Evolutionary conservation across 495 filamentous ascomycete genomes (phyloP), one percentile per base, ranked within the genome.

Genomic region (Parmelia sp.): DNA sequence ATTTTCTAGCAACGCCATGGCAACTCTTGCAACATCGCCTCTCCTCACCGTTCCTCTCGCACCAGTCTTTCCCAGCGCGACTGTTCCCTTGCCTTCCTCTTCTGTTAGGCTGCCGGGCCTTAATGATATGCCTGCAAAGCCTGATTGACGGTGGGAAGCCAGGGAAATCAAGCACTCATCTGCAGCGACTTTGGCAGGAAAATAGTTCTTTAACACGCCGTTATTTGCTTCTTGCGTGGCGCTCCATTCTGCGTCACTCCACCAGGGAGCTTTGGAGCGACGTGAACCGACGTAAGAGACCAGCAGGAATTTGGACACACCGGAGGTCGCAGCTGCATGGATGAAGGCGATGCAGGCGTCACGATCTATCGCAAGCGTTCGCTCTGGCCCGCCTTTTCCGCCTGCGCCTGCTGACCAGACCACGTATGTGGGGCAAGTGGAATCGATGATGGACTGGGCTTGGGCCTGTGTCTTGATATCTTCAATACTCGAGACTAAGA

Each of bases 331-430:
- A 59, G 84, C 82, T 25, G 89, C 86, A 37, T 76, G 75, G 71
- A 91, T 86, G 79, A 92, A 91, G 68, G 84, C 78, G 56, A 81
- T 83, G 9, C 88, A 88, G 5, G 87, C 88, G 69, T 86, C 83
- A 64, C 83, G 84, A 75, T 89, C 86, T 68, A 89, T 83, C 27
- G 84, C 83, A 37, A 78, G 74, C 12, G 85, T 87, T 33, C 87
- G 76, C 27, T 79, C 73, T 0, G 85, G 74, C 7, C 84, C 87
- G 44, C 90, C 90, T 75, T 90, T 90, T 11, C 90, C 90, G 42
- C 88, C 90, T 29, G 90, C 90, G 31, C 86, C 85, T 85, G 91
- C 91, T 70, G 85, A 85, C 86, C 86, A 96, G 56, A 93, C 82
- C 14, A 95, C 86, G 72, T 87, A 91, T 65, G 90, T 84, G 0